Percentiles rank a stretch among this genome's conserved stretches.
These are phyloP conservation scores for Zhuliangozyma blackwelliae DNA, from an alignment of 1,139 yeast species.

Conservation along the genomic window DNA sequence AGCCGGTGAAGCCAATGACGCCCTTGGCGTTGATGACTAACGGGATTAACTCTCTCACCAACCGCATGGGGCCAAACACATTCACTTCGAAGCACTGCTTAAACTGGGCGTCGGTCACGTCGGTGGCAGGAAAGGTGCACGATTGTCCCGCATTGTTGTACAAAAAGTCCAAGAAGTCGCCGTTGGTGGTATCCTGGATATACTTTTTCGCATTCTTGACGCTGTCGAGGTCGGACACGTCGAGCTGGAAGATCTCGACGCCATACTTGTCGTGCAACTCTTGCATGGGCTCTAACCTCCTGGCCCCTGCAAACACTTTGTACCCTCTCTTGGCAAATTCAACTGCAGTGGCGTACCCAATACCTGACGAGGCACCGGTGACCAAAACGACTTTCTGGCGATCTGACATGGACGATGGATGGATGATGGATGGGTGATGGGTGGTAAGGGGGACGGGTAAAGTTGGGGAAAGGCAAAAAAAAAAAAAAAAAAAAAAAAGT, in stretches of 20 bases:
- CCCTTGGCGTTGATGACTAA: slow-evolving; percentile 66
- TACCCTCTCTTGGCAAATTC: slow-evolving; percentile 63
- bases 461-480: too few relatives aligned
- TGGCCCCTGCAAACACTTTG: slow-evolving; percentile 60
- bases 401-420: slow-evolving; percentile 7
- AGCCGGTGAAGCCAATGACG: slow-evolving; percentile 70
- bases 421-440: neutral
- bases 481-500: too few relatives aligned
- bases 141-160: slow-evolving; percentile 63
- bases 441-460: too few relatives aligned
- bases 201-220: slow-evolving; percentile 42
- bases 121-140: slow-evolving; percentile 69
- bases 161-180: slow-evolving; percentile 34
- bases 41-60: slow-evolving; percentile 56
- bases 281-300: slow-evolving; percentile 62
- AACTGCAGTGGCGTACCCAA: slow-evolving; percentile 63
- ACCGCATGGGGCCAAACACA: slow-evolving; percentile 63
- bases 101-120: slow-evolving; percentile 55
- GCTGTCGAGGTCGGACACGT: slow-evolving; percentile 49
- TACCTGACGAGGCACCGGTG: slow-evolving; percentile 83
- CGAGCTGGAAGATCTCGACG: slow-evolving; percentile 20
- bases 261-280: slow-evolving; percentile 40
- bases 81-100: slow-evolving; percentile 61
- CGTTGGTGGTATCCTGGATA: slow-evolving; percentile 31
- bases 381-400: slow-evolving; percentile 48